phyloP scores from a whole-genome alignment of 257 asterid species.

The Leptodermis oblonga region DNA sequence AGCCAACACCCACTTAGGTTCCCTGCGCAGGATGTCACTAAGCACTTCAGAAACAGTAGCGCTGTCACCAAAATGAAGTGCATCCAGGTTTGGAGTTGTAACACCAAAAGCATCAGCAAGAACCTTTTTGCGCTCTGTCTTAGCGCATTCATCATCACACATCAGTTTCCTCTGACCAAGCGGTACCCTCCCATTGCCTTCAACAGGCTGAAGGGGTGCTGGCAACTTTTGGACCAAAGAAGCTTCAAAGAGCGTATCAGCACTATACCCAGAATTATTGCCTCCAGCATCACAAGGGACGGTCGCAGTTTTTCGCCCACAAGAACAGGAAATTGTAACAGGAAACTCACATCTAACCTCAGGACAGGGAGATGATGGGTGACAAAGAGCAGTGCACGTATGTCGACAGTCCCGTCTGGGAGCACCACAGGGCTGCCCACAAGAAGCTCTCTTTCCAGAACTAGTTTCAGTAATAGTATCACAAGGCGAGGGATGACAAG shows the following conservation, averaged over 20 bases:
- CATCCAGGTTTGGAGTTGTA: constrained; percentile 54
- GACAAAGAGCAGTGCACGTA: constrained; percentile 79
- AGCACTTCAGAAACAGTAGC: constrained; percentile 75
- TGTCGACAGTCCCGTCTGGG: constrained; percentile 97
- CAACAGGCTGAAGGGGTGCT: constrained; percentile 60
- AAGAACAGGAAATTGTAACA: constrained; percentile 73
- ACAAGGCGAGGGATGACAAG: constrained; percentile 82
- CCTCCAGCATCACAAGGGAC: constrained; percentile 97
- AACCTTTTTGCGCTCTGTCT: constrained; percentile 76
- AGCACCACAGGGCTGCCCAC: constrained; percentile 94
- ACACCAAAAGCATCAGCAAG: constrained; percentile 94
- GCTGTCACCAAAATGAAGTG: constrained; percentile 85
- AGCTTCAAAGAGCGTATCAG: constrained; percentile 59
- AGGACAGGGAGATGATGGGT: constrained; percentile 75
- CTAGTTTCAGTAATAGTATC: constrained; percentile 47
- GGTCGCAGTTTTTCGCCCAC: constrained; percentile 70
- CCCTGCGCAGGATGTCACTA: constrained; percentile 88
- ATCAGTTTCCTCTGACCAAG: constrained; percentile 83
- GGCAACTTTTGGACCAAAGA: constrained; percentile 72
- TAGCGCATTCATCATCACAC: constrained; percentile 90
- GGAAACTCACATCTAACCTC: constrained; percentile 85
- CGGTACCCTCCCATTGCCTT: constrained; percentile 60
- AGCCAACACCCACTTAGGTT: constrained; percentile 81
- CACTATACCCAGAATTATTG: constrained; percentile 32
- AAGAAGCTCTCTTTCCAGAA: constrained; percentile 49